phyloP scores from a whole-genome alignment of 2,329 filamentous ascomycete species.

The Neonectria sp. region DNA sequence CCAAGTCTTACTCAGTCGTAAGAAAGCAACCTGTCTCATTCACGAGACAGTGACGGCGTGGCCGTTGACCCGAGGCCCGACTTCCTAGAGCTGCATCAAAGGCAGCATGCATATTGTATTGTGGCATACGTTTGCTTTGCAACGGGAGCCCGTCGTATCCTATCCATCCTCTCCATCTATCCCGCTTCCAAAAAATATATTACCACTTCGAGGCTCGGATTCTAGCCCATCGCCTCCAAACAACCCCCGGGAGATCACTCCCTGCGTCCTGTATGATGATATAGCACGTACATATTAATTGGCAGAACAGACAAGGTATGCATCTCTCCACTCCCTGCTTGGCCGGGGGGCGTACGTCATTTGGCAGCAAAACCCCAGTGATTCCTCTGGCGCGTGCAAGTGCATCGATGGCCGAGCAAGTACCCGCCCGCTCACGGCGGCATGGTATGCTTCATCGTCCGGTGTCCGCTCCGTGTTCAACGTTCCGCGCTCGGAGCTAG shows the following conservation, averaged over 20 bases:
- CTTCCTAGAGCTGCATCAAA: not conserved
- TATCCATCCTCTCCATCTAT: not conserved
- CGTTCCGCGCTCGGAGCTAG: not conserved
- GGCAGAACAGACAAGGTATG: not conserved
- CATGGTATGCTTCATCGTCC: conserved; percentile 5
- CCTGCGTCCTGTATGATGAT: conserved; percentile 15
- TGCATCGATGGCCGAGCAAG: conserved; percentile 15
- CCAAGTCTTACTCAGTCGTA: not conserved
- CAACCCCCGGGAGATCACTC: not conserved
- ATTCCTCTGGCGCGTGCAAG: conserved; percentile 33
- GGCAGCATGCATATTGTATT: not conserved
- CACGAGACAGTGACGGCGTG: conserved; percentile 1
- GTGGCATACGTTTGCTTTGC: not conserved
- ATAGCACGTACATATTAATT: conserved; percentile 8
- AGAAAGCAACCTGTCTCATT: not conserved
- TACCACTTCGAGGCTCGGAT: not conserved
- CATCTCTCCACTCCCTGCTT: conserved; percentile 29
- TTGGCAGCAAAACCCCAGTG: conserved; percentile 39
- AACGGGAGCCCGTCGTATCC: not conserved
- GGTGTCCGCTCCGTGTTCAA: conserved; percentile 21
- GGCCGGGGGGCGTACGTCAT: conserved; percentile 46
- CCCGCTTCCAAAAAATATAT: not conserved
- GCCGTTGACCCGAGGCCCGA: not conserved
- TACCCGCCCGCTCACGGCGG: conserved; percentile 15
- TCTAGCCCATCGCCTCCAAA: not conserved